Conservation (phyloP, 169 alveolate genomes). For the Eimeria tenella region DNA sequence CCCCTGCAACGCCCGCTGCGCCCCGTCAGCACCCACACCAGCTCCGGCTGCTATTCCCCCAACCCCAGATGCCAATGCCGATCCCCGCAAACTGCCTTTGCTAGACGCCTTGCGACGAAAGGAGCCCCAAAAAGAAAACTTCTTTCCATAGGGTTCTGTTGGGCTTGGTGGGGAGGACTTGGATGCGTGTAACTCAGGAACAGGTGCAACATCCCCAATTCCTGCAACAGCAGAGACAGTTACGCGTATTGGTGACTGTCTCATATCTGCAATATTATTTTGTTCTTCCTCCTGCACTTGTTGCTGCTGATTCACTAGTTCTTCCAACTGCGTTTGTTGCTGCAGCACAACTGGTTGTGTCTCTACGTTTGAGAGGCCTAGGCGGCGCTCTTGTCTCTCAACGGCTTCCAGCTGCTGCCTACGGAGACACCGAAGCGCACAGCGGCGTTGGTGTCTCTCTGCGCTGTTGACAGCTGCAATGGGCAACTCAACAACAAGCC, state of each 20-base stretch:
- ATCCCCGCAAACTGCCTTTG: no score
- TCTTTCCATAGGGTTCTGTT: background rate
- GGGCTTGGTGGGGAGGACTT: background rate
- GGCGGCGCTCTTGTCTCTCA: background rate
- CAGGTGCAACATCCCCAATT: background rate
- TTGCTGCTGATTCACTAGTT: background rate
- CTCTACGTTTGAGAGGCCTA: background rate
- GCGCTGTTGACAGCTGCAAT: slow-evolving; percentile 12
- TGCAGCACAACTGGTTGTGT: background rate
- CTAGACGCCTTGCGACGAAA: background rate
- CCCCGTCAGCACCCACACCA: background rate
- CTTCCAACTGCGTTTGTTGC: background rate
- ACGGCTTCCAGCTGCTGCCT: background rate
- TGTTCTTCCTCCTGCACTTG: background rate
- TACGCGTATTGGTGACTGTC: background rate
- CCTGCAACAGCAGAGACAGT: background rate
- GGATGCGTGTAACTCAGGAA: background rate
- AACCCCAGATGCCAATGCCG: background rate
- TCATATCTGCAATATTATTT: no score
- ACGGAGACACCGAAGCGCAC: background rate
- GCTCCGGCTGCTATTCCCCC: background rate
- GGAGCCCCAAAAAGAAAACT: background rate
- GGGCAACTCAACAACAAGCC: slow-evolving; percentile 1
- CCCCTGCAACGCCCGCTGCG: background rate
- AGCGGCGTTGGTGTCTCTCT: slow-evolving; percentile 42